Evolutionary conservation across 2,329 filamentous ascomycete species (phyloP).

Genomic region (Sarocladium kiliense): DNA sequence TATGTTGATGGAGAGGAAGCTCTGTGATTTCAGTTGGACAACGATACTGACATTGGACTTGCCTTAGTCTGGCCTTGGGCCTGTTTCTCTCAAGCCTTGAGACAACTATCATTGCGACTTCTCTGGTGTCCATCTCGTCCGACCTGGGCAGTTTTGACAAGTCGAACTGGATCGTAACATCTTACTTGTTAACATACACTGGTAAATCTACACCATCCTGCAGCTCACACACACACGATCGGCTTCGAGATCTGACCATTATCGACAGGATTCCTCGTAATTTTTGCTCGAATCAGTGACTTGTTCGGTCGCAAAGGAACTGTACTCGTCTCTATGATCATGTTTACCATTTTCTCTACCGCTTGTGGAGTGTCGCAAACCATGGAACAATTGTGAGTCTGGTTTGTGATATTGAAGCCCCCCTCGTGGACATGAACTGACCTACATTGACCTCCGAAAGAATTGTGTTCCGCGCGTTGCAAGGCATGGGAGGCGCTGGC

Average conservation of each 20-base stretch:
- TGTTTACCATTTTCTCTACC: conserved; percentile 36
- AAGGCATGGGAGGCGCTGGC: conserved; percentile 41
- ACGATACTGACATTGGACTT: too few relatives aligned
- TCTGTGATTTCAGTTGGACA: conserved; percentile 9
- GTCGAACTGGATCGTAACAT: conserved; percentile 40
- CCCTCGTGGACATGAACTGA: neutral
- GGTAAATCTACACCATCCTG: conserved; percentile 18
- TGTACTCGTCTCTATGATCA: conserved; percentile 23
- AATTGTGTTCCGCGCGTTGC: conserved; percentile 31
- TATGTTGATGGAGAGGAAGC: neutral
- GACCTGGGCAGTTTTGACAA: conserved; percentile 29
- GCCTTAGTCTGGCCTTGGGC: too few relatives aligned
- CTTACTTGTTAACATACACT: conserved; percentile 44
- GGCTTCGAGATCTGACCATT: neutral
- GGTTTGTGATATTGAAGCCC: too few relatives aligned
- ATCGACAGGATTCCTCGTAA: neutral
- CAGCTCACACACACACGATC: neutral
- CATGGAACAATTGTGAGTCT: conserved; percentile 23
- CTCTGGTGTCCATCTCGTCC: conserved; percentile 39
- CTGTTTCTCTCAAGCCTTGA: conserved; percentile 42
- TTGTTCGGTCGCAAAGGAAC: neutral
- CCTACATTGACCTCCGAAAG: conserved; percentile 11
- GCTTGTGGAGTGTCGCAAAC: conserved; percentile 31
- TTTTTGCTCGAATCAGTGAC: neutral
- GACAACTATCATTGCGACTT: conserved; percentile 46